Conservation (phyloP, 148 eudicot genomes). For the Spergularia marina region DNA sequence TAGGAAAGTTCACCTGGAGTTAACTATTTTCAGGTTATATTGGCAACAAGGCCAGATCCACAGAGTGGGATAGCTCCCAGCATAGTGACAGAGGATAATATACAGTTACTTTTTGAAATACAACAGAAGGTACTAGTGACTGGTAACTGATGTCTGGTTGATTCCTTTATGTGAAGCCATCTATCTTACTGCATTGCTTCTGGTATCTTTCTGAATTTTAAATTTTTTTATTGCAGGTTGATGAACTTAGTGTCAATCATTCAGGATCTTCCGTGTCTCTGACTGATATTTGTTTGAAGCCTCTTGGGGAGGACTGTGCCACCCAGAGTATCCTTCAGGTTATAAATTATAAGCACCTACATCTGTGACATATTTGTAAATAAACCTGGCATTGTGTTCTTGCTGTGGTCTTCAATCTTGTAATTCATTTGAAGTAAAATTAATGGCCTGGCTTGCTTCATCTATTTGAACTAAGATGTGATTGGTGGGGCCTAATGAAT, state of each 20-base stretch:
- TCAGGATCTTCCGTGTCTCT: conserved; percentile 54
- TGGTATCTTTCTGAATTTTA: conserved; percentile 6
- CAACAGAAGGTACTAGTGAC: conserved; percentile 54
- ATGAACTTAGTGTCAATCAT: conserved; percentile 52
- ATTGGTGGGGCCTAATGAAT: conserved; percentile 3
- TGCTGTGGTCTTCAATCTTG: background rate
- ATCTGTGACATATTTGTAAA: background rate
- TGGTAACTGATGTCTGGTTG: conserved; percentile 4
- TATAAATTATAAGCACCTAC: conserved; percentile 8
- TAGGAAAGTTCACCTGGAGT: conserved; percentile 13
- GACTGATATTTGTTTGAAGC: conserved; percentile 70
- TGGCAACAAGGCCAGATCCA: conserved; percentile 49
- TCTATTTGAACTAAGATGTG: background rate
- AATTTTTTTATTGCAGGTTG: conserved; percentile 41
- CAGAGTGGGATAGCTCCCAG: conserved; percentile 46
- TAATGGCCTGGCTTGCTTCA: background rate
- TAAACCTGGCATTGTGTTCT: background rate
- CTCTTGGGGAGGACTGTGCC: conserved; percentile 72
- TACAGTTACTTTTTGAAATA: conserved; percentile 61
- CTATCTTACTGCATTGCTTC: background rate
- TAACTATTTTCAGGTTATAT: conserved; percentile 43
- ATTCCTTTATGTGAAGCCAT: background rate
- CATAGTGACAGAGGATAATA: conserved; percentile 64
- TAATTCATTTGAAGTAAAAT: background rate
- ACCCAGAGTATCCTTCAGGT: conserved; percentile 76